These are phyloP conservation scores for Pestalotiopsis sp. DNA, from an alignment of 2,329 filamentous ascomycete genomes.

Conservation along the genomic window DNA sequence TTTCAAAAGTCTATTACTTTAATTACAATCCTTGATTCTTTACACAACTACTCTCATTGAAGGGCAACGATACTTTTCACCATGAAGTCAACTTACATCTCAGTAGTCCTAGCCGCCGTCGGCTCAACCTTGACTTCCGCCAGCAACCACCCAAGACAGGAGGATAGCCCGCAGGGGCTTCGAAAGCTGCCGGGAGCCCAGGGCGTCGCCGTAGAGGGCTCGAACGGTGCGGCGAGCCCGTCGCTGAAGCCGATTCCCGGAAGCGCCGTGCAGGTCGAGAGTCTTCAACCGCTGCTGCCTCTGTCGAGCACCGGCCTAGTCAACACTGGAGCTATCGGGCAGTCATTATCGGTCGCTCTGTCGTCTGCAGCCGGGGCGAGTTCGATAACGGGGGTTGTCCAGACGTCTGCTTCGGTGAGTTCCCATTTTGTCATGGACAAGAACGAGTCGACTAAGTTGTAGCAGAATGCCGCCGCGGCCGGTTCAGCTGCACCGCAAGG, in stretches of 20 bases:
- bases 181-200: not conserved
- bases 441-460: not conserved
- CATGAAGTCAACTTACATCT: not conserved
- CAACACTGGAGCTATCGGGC: not conserved
- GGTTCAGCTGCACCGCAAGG: not conserved
- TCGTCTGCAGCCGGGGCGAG: not conserved
- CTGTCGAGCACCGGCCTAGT: not conserved
- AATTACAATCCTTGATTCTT: not conserved
- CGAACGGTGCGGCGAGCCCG: not conserved
- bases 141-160: not conserved
- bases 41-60: not conserved
- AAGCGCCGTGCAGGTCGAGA: constrained; percentile 2
- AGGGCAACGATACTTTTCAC: not conserved
- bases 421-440: not conserved
- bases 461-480: not conserved
- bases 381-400: not conserved
- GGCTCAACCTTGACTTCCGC: not conserved
- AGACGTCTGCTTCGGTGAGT: constrained; percentile 1
- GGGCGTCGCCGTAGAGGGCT: not conserved
- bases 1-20: not conserved
- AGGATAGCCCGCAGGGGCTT: not conserved
- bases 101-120: constrained; percentile 1
- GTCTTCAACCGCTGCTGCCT: not conserved
- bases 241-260: constrained; percentile 4
- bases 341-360: not conserved